Base-by-base conservation (phyloP, 148 eudicot genomes). In the Vaccinium vitisidaea region DNA sequence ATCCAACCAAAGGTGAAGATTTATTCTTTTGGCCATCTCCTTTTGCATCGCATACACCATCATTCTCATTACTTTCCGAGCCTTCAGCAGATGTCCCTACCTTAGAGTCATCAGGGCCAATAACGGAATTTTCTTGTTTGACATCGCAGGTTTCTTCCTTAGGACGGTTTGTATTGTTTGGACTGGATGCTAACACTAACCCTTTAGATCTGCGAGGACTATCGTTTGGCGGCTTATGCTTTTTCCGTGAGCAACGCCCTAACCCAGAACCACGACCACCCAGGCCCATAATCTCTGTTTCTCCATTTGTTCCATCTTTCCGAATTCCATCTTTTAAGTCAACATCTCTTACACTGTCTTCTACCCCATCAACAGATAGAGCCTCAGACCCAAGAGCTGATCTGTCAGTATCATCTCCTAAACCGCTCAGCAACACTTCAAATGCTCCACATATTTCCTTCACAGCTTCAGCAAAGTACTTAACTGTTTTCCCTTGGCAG, bases 361-460 rank as follows among this genome's bases (percentile, higher is more conserved):
- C 89, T 82, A 86, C 80, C 85, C 83, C 84, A 73, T 89, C 90
- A 82, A 53, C 79, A 81, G 89, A 83, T 52, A 79, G 82, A 82
- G 78, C 83, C 81, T 85, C 91, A 83, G 77, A 81, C 79, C 86
- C 88, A 81, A 36, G 53, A 86, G 59, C 79, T 61, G 69, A 85
- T 79, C 70, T 56, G 88, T 82, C 89, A 76, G 70, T 75, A 53
- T 87, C 87, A 81, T 90, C 91, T 82, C 88, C 79, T 36, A 83
- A 52, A 83, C 84, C 82, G 83, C 84, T 86, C 77, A 85, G 88
- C 55, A 90, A 83, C 82, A 82, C 88, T 86, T 94, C 98, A 88
- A 95, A 95, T 83, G 89, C 98, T 86, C 88, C 93, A 88, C 95
- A 93, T 70, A 97, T 97, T 91, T 97, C 95, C 86, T 90, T 91